Evolutionary conservation across 1,284 basidiomycete genomes (phyloP).

Genomic region (Mycena sp.): DNA sequence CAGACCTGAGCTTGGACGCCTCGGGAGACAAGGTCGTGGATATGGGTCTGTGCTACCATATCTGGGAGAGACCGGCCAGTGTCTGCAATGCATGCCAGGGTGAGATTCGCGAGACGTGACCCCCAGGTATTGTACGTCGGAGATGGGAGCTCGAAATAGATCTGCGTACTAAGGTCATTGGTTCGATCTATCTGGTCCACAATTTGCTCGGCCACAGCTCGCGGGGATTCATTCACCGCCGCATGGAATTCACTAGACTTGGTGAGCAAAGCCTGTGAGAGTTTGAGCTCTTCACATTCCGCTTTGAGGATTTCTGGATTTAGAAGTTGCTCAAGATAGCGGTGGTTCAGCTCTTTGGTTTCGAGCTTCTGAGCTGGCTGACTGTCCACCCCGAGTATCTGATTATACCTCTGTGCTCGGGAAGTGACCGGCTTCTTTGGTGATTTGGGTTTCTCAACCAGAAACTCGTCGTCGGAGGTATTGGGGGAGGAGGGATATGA

Average conservation of each 20-base stretch:
- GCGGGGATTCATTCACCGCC: neutral
- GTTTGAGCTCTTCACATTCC: neutral
- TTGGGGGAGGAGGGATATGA: too few relatives aligned
- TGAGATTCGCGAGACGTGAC: neutral
- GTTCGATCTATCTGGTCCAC: slow-evolving; percentile 6
- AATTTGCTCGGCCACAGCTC: neutral
- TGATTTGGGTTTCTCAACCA: too few relatives aligned
- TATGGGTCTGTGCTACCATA: neutral
- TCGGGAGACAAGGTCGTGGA: neutral
- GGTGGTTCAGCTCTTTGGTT: neutral
- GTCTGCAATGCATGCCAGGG: too few relatives aligned
- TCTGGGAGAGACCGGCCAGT: neutral
- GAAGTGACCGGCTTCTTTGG: too few relatives aligned
- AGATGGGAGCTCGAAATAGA: slow-evolving; percentile 4
- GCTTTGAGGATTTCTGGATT: neutral
- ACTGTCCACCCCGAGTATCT: too few relatives aligned
- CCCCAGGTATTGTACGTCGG: neutral
- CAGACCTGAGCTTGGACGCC: too few relatives aligned
- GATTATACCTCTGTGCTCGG: too few relatives aligned
- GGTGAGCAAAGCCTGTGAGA: neutral
- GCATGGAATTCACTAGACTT: neutral
- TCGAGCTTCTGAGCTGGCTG: too few relatives aligned
- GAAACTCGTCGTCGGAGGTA: too few relatives aligned
- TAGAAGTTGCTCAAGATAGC: neutral
- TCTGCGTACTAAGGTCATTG: slow-evolving; percentile 1